phyloP scores from a whole-genome alignment of 2,329 filamentous ascomycete species.

The Apiospora koreana region DNA sequence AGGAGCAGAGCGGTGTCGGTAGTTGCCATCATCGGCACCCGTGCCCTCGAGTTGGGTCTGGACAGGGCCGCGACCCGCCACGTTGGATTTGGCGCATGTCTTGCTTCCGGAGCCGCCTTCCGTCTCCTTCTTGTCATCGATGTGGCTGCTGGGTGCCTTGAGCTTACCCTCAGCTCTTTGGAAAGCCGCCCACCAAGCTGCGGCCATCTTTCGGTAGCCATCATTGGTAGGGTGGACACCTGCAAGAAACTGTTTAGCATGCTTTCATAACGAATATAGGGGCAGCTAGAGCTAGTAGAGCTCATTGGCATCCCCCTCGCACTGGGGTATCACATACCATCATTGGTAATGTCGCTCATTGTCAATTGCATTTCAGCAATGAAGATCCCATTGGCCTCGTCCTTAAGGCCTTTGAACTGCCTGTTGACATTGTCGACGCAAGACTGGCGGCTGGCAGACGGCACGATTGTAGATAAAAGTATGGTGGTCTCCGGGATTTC shows the following conservation, averaged over 20 bases:
- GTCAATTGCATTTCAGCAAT: slow-evolving; percentile 17
- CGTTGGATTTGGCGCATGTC: background rate
- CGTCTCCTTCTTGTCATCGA: background rate
- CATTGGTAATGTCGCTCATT: slow-evolving; percentile 9
- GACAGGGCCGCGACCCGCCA: slow-evolving; percentile 1
- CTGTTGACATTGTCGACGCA: slow-evolving; percentile 14
- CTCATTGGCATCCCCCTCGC: background rate
- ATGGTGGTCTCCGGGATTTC: slow-evolving; percentile 13
- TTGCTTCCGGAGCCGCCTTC: background rate
- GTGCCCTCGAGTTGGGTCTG: slow-evolving; percentile 6
- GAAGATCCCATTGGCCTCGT: slow-evolving; percentile 10
- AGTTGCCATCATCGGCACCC: slow-evolving; percentile 2
- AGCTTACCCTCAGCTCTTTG: slow-evolving; percentile 9
- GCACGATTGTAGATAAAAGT: slow-evolving; percentile 15
- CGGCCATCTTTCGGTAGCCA: slow-evolving; percentile 18
- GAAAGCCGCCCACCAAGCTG: slow-evolving; percentile 20
- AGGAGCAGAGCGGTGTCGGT: background rate
- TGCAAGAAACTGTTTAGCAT: background rate
- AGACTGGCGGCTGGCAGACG: slow-evolving; percentile 11
- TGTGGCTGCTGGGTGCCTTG: background rate
- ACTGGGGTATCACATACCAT: background rate
- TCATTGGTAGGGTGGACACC: slow-evolving; percentile 20
- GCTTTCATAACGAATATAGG: background rate
- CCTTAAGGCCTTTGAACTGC: slow-evolving; percentile 14
- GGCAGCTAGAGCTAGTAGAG: background rate